Evolutionary conservation across 352 stramenopile genomes (phyloP), one percentile per base, ranked within the genome.

Genomic region (Phytophthora meadii): DNA sequence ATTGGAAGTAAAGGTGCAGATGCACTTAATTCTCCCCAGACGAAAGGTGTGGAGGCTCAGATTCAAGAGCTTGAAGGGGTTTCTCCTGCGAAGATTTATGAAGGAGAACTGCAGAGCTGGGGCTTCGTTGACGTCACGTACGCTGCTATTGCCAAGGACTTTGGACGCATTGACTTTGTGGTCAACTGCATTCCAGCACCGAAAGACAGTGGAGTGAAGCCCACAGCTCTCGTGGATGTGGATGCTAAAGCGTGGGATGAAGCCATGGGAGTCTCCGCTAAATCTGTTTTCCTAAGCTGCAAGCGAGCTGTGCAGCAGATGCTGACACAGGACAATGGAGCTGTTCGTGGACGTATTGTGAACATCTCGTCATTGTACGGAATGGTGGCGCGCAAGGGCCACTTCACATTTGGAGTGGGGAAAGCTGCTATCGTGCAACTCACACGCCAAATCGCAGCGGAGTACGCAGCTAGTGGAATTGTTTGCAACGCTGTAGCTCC

Each of bases 81-180:
- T 0, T 42, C 60, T 10, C 49, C 72, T 10, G 72, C 55, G 7
- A 81, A 74, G 46, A 46, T 90, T 8, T 74, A 69, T 12, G 70
- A 82, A 12, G 79, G 80, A 25, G 78, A 87, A 27, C 65, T 89
- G 48, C 70, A 88, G 34, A 62, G 58, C 53, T 87, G 76, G 65
- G 62, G 60, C 36, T 89, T 92, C 47, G 27, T 90, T 6, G 77
- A 90, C 44, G 55, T 41, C 8, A 72, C 79, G 24, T 89, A 82
- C 59, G 32, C 64, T 3, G 58, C 54, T 1, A 64, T 88, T 25
- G 75, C 72, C 22, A 79, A 79, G 48, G 44, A 77, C 36, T 79
- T 85, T 54, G 75, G 69, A 48, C 83, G 83, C 52, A 79, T 90
- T 24, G 83, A 90, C 67, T 92, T 92, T 73, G 79, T 90, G 14